These are phyloP conservation scores for Patellifolia procumbens DNA, from an alignment of 179 eudicot genomes.

Conservation along the genomic window DNA sequence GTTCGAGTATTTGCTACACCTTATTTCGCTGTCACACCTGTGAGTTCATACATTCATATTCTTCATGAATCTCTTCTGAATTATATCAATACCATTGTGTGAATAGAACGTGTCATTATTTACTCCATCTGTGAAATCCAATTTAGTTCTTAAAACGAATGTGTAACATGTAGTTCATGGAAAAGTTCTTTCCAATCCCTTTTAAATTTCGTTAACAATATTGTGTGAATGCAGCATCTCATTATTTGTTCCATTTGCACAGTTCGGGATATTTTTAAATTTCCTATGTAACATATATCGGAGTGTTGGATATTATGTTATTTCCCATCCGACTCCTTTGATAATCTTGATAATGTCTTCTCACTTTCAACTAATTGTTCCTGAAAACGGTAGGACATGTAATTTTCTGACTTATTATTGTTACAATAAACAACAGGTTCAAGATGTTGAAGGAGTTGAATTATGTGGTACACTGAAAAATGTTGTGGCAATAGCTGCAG, in stretches of 20 bases:
- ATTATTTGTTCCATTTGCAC: too few species aligned
- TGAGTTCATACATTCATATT: slow-evolving; percentile 41
- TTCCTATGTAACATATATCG: neutral
- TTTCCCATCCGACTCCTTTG: neutral
- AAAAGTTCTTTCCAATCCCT: too few species aligned
- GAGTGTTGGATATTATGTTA: neutral
- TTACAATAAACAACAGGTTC: slow-evolving; percentile 48
- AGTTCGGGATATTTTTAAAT: too few species aligned
- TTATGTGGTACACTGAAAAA: slow-evolving; percentile 94
- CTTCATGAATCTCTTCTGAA: neutral
- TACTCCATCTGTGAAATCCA: neutral
- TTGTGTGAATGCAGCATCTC: too few species aligned
- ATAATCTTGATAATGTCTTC: neutral
- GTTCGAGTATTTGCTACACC: slow-evolving; percentile 69
- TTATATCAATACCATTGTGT: neutral
- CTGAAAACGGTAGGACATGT: neutral
- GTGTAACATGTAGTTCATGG: too few species aligned
- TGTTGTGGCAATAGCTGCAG: slow-evolving; percentile 96
- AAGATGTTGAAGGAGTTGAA: slow-evolving; percentile 98
- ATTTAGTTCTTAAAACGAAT: neutral
- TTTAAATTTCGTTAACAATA: too few species aligned
- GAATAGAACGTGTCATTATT: neutral
- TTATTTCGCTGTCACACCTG: slow-evolving; percentile 79
- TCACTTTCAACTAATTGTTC: neutral
- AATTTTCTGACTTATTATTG: neutral